Conservation (phyloP, 306 rosid species). For the peach (Prunus persica) region Prunus_persica_NCBIv2 NC_034011.1:22523001-22523500, state of each 20-base stretch:
- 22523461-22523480: background rate
- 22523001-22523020: background rate
- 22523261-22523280: constrained; percentile 31
- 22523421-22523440: too few relatives aligned
- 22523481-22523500: background rate
- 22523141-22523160: constrained; percentile 31
- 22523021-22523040: background rate
- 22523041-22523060: background rate
- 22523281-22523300: constrained; percentile 31
- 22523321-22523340: background rate
- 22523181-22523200: background rate
- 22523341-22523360: background rate
- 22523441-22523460: background rate
- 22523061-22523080: background rate
- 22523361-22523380: background rate
- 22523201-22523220: constrained; percentile 9
- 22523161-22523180: constrained; percentile 31
- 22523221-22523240: background rate
- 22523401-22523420: background rate
- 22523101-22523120: constrained; percentile 7
- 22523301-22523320: background rate
- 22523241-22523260: constrained; percentile 14
- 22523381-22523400: background rate
- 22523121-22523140: constrained; percentile 68
- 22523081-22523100: background rate